Conservation (phyloP, 2,329 filamentous ascomycete genomes). For the Coleophoma crateriformis region DNA sequence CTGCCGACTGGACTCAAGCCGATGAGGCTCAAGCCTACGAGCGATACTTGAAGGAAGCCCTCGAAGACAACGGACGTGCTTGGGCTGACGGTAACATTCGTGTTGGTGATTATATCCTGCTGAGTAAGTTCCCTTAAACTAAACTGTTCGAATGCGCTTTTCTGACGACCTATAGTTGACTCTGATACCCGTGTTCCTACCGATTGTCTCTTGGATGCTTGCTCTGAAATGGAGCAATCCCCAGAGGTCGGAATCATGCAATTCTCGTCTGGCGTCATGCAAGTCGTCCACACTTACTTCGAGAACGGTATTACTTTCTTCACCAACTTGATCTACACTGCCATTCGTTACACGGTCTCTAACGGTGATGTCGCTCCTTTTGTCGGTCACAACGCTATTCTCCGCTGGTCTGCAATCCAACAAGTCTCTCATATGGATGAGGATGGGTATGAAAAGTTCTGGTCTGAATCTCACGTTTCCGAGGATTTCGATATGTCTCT, state of each 20-base stretch:
- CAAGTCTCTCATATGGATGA: conserved; percentile 66
- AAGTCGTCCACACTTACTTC: conserved; percentile 69
- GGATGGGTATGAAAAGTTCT: conserved; percentile 72
- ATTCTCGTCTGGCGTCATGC: conserved; percentile 74
- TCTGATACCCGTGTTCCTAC: conserved; percentile 73
- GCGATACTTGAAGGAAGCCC: conserved; percentile 56
- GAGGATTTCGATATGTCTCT: conserved; percentile 82
- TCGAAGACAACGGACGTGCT: conserved; percentile 63
- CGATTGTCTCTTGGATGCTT: conserved; percentile 73
- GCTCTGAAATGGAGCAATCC: conserved; percentile 76
- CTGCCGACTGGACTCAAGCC: conserved; percentile 58
- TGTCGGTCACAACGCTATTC: conserved; percentile 74
- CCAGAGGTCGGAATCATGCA: conserved; percentile 76
- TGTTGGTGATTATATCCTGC: conserved; percentile 74
- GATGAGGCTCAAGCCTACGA: conserved; percentile 65
- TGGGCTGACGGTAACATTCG: conserved; percentile 85
- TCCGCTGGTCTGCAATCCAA: conserved; percentile 72
- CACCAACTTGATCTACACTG: conserved; percentile 70
- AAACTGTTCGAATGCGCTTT: conserved; percentile 12
- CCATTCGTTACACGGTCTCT: conserved; percentile 71
- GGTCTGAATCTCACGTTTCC: conserved; percentile 75
- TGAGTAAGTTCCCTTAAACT: conserved; percentile 37
- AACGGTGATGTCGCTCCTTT: conserved; percentile 75
- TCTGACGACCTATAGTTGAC: conserved; percentile 42
- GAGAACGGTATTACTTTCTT: conserved; percentile 68